Evolutionary conservation across 1,284 basidiomycete species (phyloP).

Genomic region (Lentinus polychrous): DNA sequence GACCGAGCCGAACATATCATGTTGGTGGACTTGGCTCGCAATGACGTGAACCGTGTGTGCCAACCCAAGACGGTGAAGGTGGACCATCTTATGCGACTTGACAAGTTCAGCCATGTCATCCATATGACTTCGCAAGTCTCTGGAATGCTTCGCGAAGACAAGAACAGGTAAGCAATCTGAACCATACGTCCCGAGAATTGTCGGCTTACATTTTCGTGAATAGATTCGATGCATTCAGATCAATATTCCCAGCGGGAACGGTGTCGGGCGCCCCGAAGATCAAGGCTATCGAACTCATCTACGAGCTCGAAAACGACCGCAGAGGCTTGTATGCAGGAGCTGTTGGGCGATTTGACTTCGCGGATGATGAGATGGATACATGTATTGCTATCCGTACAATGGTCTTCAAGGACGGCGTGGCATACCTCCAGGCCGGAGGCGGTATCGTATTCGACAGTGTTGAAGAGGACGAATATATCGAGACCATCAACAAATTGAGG

Average conservation of each 20-base stretch:
- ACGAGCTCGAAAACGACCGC: slow-evolving; percentile 82
- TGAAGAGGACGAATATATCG: slow-evolving; percentile 94
- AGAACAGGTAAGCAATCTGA: slow-evolving; percentile 58
- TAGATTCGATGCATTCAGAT: slow-evolving; percentile 97
- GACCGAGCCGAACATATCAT: slow-evolving; percentile 98
- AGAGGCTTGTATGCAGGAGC: slow-evolving; percentile 97
- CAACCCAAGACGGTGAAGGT: slow-evolving; percentile 93
- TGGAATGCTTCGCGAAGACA: slow-evolving; percentile 76
- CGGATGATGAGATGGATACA: slow-evolving; percentile 92
- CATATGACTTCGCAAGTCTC: slow-evolving; percentile 96
- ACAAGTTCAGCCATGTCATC: slow-evolving; percentile 98
- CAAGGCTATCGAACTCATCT: slow-evolving; percentile 94
- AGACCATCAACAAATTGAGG: slow-evolving; percentile 93
- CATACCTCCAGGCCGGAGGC: slow-evolving; percentile 94
- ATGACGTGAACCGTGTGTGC: slow-evolving; percentile 98
- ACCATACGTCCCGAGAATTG: neutral
- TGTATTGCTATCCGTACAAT: slow-evolving; percentile 99
- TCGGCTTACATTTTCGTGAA: neutral
- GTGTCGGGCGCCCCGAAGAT: slow-evolving; percentile 99
- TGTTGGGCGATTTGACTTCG: slow-evolving; percentile 96
- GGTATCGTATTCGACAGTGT: slow-evolving; percentile 98
- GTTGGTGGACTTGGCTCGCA: slow-evolving; percentile 98
- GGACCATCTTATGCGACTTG: slow-evolving; percentile 89
- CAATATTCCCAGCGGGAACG: slow-evolving; percentile 98
- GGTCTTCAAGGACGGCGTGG: slow-evolving; percentile 91